phyloP scores from a whole-genome alignment of 208 protist species.

The Vickermania ingenoplastis region DNA sequence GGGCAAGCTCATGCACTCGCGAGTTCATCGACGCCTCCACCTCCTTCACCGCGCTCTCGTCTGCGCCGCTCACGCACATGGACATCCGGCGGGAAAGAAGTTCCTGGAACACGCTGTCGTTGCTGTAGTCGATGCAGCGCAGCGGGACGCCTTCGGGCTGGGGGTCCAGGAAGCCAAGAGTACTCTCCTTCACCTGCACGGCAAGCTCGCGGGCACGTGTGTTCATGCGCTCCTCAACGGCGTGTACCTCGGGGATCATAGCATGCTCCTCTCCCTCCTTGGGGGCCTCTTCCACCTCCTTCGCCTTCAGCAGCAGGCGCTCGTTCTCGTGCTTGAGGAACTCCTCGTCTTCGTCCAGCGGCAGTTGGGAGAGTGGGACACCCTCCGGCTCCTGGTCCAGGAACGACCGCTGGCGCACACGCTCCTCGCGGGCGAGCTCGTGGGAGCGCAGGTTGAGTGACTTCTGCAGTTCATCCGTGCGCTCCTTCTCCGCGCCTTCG shows the following conservation, averaged over 20 bases:
- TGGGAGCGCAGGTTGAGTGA: slow-evolving; percentile 5
- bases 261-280: too few species aligned
- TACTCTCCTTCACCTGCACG: slow-evolving; percentile 14
- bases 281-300: slow-evolving; percentile 3
- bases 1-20: slow-evolving; percentile 20
- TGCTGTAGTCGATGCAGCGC: slow-evolving; percentile 26
- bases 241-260: slow-evolving; percentile 11
- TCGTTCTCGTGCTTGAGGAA: slow-evolving; percentile 19
- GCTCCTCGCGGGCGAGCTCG: slow-evolving; percentile 8
- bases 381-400: slow-evolving; percentile 36
- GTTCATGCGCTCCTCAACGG: slow-evolving; percentile 47
- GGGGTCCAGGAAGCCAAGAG: slow-evolving; percentile 40
- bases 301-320: slow-evolving; percentile 7
- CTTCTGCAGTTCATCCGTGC: not conserved
- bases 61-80: not conserved
- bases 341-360: slow-evolving; percentile 35
- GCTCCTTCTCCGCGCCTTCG: not conserved
- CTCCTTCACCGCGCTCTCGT: slow-evolving; percentile 8
- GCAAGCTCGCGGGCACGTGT: slow-evolving; percentile 38
- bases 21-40: slow-evolving; percentile 31
- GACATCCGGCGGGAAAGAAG: slow-evolving; percentile 7
- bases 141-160: slow-evolving; percentile 52
- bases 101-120: slow-evolving; percentile 44
- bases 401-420: slow-evolving; percentile 13
- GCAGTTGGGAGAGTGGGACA: slow-evolving; percentile 27